Evolutionary conservation across 2,329 filamentous ascomycete species (phyloP).

Genomic region (Lecanosticta acicola): DNA sequence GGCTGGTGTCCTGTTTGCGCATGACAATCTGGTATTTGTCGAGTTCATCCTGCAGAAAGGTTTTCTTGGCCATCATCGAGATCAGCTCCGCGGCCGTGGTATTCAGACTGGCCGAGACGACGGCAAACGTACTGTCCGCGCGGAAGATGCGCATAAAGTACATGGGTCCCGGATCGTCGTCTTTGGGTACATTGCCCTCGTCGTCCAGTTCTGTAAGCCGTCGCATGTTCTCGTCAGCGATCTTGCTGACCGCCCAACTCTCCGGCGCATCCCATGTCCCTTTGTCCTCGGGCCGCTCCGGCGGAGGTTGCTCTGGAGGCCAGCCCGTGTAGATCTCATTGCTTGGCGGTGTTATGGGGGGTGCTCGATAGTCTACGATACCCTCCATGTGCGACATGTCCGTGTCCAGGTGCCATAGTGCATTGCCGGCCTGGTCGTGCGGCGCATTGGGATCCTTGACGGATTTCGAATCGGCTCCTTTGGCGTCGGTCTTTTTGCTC

Average conservation of each 20-base stretch:
- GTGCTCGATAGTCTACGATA: conserved; percentile 62
- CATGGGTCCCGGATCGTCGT: conserved; percentile 67
- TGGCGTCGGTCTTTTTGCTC: conserved; percentile 41
- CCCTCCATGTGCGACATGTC: conserved; percentile 88
- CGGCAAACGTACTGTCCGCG: conserved; percentile 88
- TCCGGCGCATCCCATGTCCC: conserved; percentile 88
- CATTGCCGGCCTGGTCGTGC: conserved; percentile 31
- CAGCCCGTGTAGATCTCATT: conserved; percentile 46
- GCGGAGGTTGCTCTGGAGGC: conserved; percentile 33
- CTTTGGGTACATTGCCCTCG: conserved; percentile 54
- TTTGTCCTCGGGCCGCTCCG: conserved; percentile 28
- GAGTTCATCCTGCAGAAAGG: conserved; percentile 80
- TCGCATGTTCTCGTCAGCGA: conserved; percentile 57
- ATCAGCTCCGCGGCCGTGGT: conserved; percentile 83
- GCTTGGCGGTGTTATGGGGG: conserved; percentile 63
- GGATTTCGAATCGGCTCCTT: conserved; percentile 37
- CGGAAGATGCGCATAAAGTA: conserved; percentile 96
- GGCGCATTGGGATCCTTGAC: conserved; percentile 41
- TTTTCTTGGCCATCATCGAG: conserved; percentile 87
- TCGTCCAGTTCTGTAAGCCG: conserved; percentile 63
- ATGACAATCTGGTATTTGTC: conserved; percentile 95
- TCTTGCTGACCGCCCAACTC: conserved; percentile 85
- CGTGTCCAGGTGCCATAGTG: conserved; percentile 74
- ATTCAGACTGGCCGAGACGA: conserved; percentile 76
- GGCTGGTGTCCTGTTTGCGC: conserved; percentile 82